Evolutionary conservation across 768 basidiomycete species (phyloP), one percentile per base, ranked within the genome.

Genomic region (Suillus bovinus): DNA sequence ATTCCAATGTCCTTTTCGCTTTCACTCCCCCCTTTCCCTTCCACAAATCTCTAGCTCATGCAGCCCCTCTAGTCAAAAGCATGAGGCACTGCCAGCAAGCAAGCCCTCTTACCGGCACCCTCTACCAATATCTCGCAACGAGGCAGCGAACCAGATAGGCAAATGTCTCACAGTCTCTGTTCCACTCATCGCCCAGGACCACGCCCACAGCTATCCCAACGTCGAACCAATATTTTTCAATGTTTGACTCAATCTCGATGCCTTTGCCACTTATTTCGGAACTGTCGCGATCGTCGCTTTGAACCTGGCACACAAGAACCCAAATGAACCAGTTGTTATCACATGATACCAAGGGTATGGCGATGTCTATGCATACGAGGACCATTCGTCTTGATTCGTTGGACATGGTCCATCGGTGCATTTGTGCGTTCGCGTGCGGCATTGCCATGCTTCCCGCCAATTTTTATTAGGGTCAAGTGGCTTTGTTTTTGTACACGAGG

Each of bases 31-130:
- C 47, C 50, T 33, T 41, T 41, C 41, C 31, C 16, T 16, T 49
- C 24, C 6, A 41, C 41, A 41, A 29, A 27, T 29, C 17, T 29
- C 8, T 9, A 29, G 22, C n/a, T 17, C 5, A 22, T 38, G 39
- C 8, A 8, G 49, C 14, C 11, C 31, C 20, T 53, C 34, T 47
- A 62, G 46, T 42, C 62, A 60, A 36, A 52, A 31, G 59, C 34
- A 63, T 47, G 60, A 63, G 38, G 62, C 42, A 49, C 24, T 5
- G 54, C n/a, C n/a, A n/a, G 17, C 47, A 22, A 53, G 22, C 33
- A 5, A 22, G 38, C 9, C n/a, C 41, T 59, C 34, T 46, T 24
- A 59, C 59, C 34, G 24, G 46, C 57, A 59, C 38, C 14, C 41
- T 33, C 36, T 62, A 34, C 20, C 36, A 58, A 34, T 36, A 33